phyloP scores from a whole-genome alignment of 192 early-diverging fungal genomes.

The Martensiomyces pterosporus region DNA sequence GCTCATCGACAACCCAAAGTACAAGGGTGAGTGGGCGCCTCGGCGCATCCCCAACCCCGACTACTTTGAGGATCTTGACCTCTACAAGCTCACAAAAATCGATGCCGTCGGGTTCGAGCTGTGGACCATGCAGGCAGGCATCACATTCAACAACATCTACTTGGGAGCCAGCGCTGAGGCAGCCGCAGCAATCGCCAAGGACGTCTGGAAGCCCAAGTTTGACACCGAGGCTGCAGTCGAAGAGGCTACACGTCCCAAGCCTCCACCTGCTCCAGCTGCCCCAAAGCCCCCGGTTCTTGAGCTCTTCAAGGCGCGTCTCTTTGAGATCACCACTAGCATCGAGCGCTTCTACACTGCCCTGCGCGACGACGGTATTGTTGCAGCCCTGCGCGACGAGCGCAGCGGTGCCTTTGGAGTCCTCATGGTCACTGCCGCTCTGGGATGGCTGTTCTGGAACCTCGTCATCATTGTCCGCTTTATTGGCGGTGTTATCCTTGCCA shows the following conservation, averaged over 20 bases:
- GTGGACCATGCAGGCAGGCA: slow-evolving; percentile 88
- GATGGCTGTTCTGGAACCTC: slow-evolving; percentile 40
- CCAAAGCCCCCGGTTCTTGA: slow-evolving; percentile 5
- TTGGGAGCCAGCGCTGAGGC: slow-evolving; percentile 67
- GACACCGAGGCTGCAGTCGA: slow-evolving; percentile 56
- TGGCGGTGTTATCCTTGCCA: background rate
- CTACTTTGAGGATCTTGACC: slow-evolving; percentile 76
- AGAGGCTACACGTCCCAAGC: slow-evolving; percentile 29
- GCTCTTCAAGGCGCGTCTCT: slow-evolving; percentile 26
- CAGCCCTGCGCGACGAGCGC: slow-evolving; percentile 25
- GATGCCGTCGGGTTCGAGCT: slow-evolving; percentile 84
- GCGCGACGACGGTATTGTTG: slow-evolving; percentile 14
- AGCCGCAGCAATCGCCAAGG: slow-evolving; percentile 66
- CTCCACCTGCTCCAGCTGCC: slow-evolving; percentile 15
- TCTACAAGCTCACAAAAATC: slow-evolving; percentile 76
- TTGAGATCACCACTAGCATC: slow-evolving; percentile 27
- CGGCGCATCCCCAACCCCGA: slow-evolving; percentile 80
- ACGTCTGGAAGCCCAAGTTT: slow-evolving; percentile 77
- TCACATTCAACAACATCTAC: slow-evolving; percentile 91
- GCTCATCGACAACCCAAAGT: slow-evolving; percentile 85
- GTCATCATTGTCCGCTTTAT: slow-evolving; percentile 14
- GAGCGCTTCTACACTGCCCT: slow-evolving; percentile 12
- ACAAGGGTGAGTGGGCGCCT: slow-evolving; percentile 87
- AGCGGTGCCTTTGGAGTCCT: slow-evolving; percentile 26
- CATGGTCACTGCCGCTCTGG: slow-evolving; percentile 25